These are phyloP conservation scores for Bonia amplexicaulis DNA, from an alignment of 176 grass and related monocot genomes.

Conservation along the genomic window DNA sequence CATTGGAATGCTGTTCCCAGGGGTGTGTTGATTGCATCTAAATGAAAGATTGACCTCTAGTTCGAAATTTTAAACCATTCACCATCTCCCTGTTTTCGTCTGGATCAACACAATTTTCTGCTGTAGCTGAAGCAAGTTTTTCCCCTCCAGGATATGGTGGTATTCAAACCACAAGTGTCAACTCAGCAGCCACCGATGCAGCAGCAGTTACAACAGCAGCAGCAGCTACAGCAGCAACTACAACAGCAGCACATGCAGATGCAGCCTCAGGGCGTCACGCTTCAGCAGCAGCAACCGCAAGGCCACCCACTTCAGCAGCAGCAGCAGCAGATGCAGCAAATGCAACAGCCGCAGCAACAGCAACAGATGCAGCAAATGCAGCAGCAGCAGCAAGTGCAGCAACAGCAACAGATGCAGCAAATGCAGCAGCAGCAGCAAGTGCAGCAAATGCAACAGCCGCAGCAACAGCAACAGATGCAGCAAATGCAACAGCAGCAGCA, in stretches of 20 bases:
- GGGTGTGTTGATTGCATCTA: constrained; percentile 47
- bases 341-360: constrained; percentile 20
- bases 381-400: constrained; percentile 37
- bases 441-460: constrained; percentile 35
- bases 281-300: constrained; percentile 37
- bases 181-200: constrained; percentile 58
- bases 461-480: constrained; percentile 26
- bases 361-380: constrained; percentile 38
- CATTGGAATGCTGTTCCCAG: constrained; percentile 97
- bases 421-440: constrained; percentile 42
- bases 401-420: no score
- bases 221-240: constrained; percentile 39
- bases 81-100: not conserved
- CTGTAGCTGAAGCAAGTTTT: not conserved
- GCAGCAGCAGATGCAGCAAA: constrained; percentile 33
- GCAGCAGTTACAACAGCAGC: constrained; percentile 23
- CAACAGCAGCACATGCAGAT: constrained; percentile 59
- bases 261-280: constrained; percentile 34
- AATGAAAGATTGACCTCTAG: not conserved
- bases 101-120: constrained; percentile 18
- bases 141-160: constrained; percentile 75
- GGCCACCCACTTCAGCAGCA: constrained; percentile 31
- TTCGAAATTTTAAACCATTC: not conserved
- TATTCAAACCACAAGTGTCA: constrained; percentile 97
- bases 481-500: constrained; percentile 36